phyloP scores from a whole-genome alignment of 1,139 yeast species.

The Suhomyces bolitotheri region DNA sequence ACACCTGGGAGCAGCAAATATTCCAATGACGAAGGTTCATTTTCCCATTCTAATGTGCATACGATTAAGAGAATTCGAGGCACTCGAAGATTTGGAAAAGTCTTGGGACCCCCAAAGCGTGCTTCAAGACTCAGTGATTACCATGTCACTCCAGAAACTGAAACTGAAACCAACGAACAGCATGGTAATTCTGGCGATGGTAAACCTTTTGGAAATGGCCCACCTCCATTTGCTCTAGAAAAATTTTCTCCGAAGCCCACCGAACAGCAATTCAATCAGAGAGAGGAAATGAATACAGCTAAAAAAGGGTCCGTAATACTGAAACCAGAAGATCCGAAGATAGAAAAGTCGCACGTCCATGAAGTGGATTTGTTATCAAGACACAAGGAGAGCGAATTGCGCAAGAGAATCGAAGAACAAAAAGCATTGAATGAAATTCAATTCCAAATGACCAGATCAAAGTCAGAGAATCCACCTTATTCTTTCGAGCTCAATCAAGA shows the following conservation, averaged over 20 bases:
- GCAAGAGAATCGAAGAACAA: conserved; percentile 31
- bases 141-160: conserved; percentile 6
- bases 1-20: conserved; percentile 21
- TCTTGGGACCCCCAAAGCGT: conserved; percentile 44
- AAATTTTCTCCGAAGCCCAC: conserved; percentile 16
- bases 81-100: conserved; percentile 35
- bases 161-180: background rate
- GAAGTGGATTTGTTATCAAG: conserved; percentile 15
- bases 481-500: background rate
- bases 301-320: background rate
- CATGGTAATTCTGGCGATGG: background rate
- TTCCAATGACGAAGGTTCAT: conserved; percentile 4
- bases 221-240: conserved; percentile 18
- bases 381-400: conserved; percentile 28
- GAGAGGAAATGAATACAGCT: background rate
- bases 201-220: conserved; percentile 8
- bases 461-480: background rate
- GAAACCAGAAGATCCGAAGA: background rate
- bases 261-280: background rate
- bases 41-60: conserved; percentile 13
- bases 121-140: conserved; percentile 27
- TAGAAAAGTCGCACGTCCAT: background rate
- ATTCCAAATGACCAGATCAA: conserved; percentile 1
- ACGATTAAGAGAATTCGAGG: conserved; percentile 31
- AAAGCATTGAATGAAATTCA: conserved; percentile 21